phyloP scores from a whole-genome alignment of 805 yeast genomes.

The Metschnikowia dekortorum region DNA sequence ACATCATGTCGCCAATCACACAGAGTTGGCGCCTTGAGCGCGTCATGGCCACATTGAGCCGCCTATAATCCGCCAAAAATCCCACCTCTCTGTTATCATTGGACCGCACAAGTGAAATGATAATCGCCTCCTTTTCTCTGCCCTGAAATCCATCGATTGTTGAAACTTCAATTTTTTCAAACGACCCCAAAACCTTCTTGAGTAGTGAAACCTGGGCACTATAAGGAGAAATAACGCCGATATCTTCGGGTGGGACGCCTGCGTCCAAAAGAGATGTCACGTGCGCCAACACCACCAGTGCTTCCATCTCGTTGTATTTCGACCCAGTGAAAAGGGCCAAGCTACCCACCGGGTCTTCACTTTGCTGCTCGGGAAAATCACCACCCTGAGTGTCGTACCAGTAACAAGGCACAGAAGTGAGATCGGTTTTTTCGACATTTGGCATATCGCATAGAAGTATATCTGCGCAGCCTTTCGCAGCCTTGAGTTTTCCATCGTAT shows the following conservation, averaged over 20 bases:
- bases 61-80: slow-evolving; percentile 69
- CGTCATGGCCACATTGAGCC: slow-evolving; percentile 92
- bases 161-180: slow-evolving; percentile 61
- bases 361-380: slow-evolving; percentile 60
- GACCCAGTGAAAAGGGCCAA: slow-evolving; percentile 40
- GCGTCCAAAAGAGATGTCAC: slow-evolving; percentile 44
- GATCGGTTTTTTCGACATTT: slow-evolving; percentile 44
- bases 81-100: slow-evolving; percentile 72
- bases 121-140: slow-evolving; percentile 83
- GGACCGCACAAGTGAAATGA: slow-evolving; percentile 77
- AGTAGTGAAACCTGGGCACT: slow-evolving; percentile 75
- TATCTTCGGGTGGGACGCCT: slow-evolving; percentile 52
- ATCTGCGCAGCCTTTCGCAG: slow-evolving; percentile 54
- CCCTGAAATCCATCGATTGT: slow-evolving; percentile 98
- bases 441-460: slow-evolving; percentile 52
- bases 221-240: slow-evolving; percentile 90
- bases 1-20: slow-evolving; percentile 81
- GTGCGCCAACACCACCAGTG: slow-evolving; percentile 55
- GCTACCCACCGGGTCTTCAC: slow-evolving; percentile 20
- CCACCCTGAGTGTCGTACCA: slow-evolving; percentile 97
- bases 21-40: slow-evolving; percentile 83
- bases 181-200: slow-evolving; percentile 30
- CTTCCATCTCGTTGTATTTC: slow-evolving; percentile 76
- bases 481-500: slow-evolving; percentile 59
- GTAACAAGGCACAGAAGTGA: slow-evolving; percentile 50